phyloP scores from a whole-genome alignment of 1,139 yeast species.

The Yamadazyma dushanensis region DNA sequence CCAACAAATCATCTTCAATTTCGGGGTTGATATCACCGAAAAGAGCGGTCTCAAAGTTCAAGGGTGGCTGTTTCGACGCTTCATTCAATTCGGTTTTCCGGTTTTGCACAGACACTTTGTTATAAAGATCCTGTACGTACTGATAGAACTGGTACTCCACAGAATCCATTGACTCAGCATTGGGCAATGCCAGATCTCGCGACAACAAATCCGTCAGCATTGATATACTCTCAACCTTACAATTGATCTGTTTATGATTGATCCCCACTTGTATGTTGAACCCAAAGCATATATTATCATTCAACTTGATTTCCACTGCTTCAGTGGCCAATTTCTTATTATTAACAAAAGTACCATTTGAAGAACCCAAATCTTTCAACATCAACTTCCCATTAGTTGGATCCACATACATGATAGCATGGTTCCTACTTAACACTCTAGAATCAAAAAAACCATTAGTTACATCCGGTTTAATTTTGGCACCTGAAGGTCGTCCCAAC shows the following conservation, averaged over 20 bases:
- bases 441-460: constrained; percentile 95
- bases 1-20: constrained; percentile 60
- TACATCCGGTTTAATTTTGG: constrained; percentile 69
- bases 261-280: constrained; percentile 84
- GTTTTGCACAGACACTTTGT: constrained; percentile 13
- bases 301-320: constrained; percentile 63
- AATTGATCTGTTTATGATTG: constrained; percentile 83
- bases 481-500: constrained; percentile 83
- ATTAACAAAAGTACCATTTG: constrained; percentile 93
- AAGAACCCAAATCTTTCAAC: constrained; percentile 83
- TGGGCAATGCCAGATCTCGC: constrained; percentile 12
- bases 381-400: constrained; percentile 64
- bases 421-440: constrained; percentile 87
- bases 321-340: constrained; percentile 67
- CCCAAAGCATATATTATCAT: constrained; percentile 85
- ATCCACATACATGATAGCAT: constrained; percentile 86
- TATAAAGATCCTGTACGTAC: constrained; percentile 41
- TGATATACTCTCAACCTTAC: constrained; percentile 71
- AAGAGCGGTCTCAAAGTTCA: constrained; percentile 66
- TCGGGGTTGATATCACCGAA: constrained; percentile 74
- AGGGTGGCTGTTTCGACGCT: constrained; percentile 2
- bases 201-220: constrained; percentile 45
- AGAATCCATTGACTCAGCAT: constrained; percentile 17
- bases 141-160: constrained; percentile 44
- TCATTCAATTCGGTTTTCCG: constrained; percentile 5